These are phyloP conservation scores for Gracilaria caudata DNA, from an alignment of 23 red algal genomes.

Conservation along the genomic window DNA sequence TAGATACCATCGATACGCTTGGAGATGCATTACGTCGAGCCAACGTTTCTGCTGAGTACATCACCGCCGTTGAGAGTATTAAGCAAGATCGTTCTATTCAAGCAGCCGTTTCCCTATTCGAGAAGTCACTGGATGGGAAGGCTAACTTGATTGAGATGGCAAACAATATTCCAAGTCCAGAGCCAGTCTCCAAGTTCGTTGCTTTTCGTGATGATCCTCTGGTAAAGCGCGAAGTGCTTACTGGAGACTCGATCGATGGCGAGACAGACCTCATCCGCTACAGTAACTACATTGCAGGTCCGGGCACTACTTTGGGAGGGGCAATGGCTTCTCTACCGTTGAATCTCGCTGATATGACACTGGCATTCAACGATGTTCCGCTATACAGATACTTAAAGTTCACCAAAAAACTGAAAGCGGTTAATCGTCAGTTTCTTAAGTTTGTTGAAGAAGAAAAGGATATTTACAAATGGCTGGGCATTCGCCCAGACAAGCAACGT, in stretches of 20 bases:
- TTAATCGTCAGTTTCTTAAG: neutral
- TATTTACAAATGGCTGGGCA: too few species aligned
- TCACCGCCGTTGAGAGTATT: neutral
- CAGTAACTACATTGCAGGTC: slow-evolving; percentile 6
- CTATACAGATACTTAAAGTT: neutral
- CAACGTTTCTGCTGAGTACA: slow-evolving; percentile 1
- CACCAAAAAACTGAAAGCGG: neutral
- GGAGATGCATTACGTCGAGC: neutral
- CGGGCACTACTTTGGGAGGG: neutral
- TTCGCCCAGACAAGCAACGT: too few species aligned
- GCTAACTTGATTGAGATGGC: neutral
- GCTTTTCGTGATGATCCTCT: neutral
- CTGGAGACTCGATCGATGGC: neutral
- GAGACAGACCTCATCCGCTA: neutral
- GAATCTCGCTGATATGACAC: neutral
- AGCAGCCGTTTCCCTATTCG: neutral
- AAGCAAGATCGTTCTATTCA: neutral
- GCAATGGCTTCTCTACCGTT: neutral
- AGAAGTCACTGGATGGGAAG: neutral
- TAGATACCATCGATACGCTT: neutral
- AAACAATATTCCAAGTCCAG: neutral
- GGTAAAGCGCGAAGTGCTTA: neutral
- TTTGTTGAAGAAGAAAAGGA: neutral
- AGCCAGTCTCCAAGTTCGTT: neutral
- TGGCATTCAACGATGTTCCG: neutral